Base-by-base conservation (phyloP, 257 asterid genomes). In the Capsicum chinense region DNA sequence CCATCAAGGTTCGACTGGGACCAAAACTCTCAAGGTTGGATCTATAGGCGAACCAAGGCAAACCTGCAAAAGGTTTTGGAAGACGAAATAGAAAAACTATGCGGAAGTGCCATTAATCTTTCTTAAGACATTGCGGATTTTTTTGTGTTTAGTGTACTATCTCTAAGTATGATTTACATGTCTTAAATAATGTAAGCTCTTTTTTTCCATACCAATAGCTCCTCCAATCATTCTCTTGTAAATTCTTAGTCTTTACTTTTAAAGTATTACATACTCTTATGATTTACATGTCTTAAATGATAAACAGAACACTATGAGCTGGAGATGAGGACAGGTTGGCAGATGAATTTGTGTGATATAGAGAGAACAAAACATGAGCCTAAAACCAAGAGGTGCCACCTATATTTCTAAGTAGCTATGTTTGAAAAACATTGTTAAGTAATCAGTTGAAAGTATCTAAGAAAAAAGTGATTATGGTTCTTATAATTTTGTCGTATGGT, bases 1-100 rank as follows among this genome's bases (percentile, higher is more conserved):
- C 98, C 99, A 1, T 92, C 97, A 16, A 93, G 99, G 83, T 95
- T 92, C 59, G 98, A 95, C 78, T 95, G 97, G 99, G 99, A 94
- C 85, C 92, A 80, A 47, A 86, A 84, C 50, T 90, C 90, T 62
- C 86, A 86, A 71, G 88, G 93, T 79, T 95, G 99, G 98, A 85
- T 93, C 68, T 95, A 93, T 80, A 90, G 95, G 84, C 91, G 97
- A 82, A 94, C 95, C 1, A 88, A 92, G 79, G 91, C 83, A 79
- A 74, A 87, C 82, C 87, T 95, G 80, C 26, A 48, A 11, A 85
- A 89, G 21, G 86, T 95, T 58, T 63, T 93, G 88, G 97, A 92
- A 85, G 88, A 85, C 0, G 99, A 95, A 88, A 80, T 95, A 88
- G 92, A 90, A 86, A 89, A 95, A 87, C 95, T 94, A 0, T 92